Base-by-base conservation (phyloP, 2,329 filamentous ascomycete species). In the Kalaharituber pfeilii region DNA sequence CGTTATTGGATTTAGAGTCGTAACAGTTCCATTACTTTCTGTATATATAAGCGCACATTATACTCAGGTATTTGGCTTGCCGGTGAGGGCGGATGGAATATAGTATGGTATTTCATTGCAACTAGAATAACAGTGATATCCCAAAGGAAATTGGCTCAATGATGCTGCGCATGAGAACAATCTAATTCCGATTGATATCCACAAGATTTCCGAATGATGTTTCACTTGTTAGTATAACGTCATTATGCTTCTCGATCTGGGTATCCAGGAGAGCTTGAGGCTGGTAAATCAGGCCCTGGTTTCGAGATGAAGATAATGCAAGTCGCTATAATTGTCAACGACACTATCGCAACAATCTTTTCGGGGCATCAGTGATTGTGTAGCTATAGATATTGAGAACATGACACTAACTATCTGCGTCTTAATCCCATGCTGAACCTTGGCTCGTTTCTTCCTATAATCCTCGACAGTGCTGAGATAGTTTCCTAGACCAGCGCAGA, bases 381-480 rank as follows among this genome's bases (percentile, higher is more conserved):
- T n/a, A n/a, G n/a, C n/a, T n/a, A n/a, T n/a, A n/a, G n/a, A n/a
- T n/a, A n/a, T n/a, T n/a, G n/a, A n/a, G n/a, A n/a, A n/a, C n/a
- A 15, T 42, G 20, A 26, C 24, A 54, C 57, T 29, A 51, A 94
- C 84, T 42, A 81, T 68, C 66, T 96, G 88, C 33, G 91, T 96
- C 69, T 86, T 89, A 83, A 85, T 91, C 1, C 91, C 91, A 27
- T 80, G 84, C 71, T 98, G 91, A 36, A 98, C 91, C 59, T 96
- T 75, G 0, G 91, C 91, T 25, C 76, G 75, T 60, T 81, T 79
- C 36, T 77, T 74, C 62, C 83, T 83, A 67, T 94, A 98, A 66
- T 85, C 82, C 62, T 83, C 83, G 24, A 96, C 56, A 5, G 57
- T 60, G 22, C 80, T 82, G 59, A 94, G 80, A 66, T 98, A 98